phyloP scores from a whole-genome alignment of 1,139 yeast genomes.

The Nakaseomyces kungkrabaensis region DNA sequence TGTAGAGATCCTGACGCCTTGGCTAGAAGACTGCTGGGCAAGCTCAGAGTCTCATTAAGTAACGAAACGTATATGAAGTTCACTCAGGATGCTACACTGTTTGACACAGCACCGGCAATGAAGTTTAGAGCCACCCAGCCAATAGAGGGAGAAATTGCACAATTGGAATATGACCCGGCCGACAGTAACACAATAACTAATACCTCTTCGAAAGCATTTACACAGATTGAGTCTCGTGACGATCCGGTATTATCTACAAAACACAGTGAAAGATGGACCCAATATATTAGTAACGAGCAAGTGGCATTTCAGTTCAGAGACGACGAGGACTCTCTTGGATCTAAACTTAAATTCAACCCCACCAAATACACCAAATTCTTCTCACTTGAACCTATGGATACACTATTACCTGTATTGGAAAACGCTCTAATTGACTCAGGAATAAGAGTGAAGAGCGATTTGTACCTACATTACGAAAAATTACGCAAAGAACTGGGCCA shows the following conservation, averaged over 20 bases:
- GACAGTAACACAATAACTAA: constrained; percentile 3
- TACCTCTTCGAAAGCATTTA: constrained; percentile 14
- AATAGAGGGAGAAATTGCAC: constrained; percentile 17
- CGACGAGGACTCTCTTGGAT: constrained; percentile 4
- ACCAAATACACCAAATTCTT: constrained; percentile 25
- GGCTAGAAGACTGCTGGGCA: constrained; percentile 36
- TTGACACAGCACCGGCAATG: neutral
- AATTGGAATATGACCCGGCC: constrained; percentile 16
- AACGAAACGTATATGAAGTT: constrained; percentile 33
- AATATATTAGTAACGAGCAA: constrained; percentile 19
- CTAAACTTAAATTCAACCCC: constrained; percentile 20
- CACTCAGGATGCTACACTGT: constrained; percentile 17
- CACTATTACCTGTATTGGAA: constrained; percentile 20
- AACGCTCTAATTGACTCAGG: constrained; percentile 16
- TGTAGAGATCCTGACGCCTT: constrained; percentile 42
- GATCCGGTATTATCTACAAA: constrained; percentile 8
- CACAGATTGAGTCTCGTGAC: constrained; percentile 9
- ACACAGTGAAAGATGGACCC: constrained; percentile 18
- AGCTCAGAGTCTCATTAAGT: constrained; percentile 39
- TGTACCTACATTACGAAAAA: constrained; percentile 17
- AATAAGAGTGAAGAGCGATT: constrained; percentile 19
- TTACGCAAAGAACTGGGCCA: constrained; percentile 10
- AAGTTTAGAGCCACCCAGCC: constrained; percentile 24
- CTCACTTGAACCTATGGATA: constrained; percentile 19
- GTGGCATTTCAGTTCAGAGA: constrained; percentile 24